Evolutionary conservation across 2,329 filamentous ascomycete species (phyloP), one percentile per base, ranked within the genome.

Genomic region (Rhinocladiella mackenziei): DNA sequence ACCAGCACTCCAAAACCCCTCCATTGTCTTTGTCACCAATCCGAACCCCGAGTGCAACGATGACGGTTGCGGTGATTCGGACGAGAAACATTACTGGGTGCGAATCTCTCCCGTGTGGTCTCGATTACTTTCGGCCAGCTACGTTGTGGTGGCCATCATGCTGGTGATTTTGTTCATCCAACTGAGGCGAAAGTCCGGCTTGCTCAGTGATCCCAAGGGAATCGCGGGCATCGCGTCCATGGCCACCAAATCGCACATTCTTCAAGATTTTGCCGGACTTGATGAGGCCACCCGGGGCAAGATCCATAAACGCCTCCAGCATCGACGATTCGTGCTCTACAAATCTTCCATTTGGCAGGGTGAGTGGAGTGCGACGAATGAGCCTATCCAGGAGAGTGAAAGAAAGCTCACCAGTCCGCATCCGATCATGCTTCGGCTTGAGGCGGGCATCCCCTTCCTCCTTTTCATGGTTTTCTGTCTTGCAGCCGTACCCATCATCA

Each of bases 341-440:
- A 73, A 73, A 54, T 71, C 68, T 19, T 71, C 69, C 6, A 63
- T 74, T 9, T 74, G 71, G 71, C 71, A 74, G 45, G 71, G 71
- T 39, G 70, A 73, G 52, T 73, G 65, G 44, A 68, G 67, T 33
- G 60, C 62, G 18, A 45, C 53, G 8, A 62, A 40, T 22, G 63
- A 64, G 31, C 55, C 61, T 1, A 33, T 42, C 9, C 49, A 49
- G 14, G 52, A 56, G 20, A 55, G 54, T 31, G 51, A 55, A n/a
- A 58, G 58, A 8, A 59, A 58, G 26, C 45, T 65, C 2, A 53
- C 48, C 5, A 63, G 62, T 43, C 69, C 71, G 0, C 62, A 71
- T 40, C 71, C 71, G 3, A 56, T 70, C 20, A 71, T 73, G 63
- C 62, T 74, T 8, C 65, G 66, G 18, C 43, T 61, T 4, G 55